A percentile compares a stretch with the other conserved stretches of the same genome.
Conservation (phyloP, 257 asterid genomes). For the Nicotiana sylvestris region DNA sequence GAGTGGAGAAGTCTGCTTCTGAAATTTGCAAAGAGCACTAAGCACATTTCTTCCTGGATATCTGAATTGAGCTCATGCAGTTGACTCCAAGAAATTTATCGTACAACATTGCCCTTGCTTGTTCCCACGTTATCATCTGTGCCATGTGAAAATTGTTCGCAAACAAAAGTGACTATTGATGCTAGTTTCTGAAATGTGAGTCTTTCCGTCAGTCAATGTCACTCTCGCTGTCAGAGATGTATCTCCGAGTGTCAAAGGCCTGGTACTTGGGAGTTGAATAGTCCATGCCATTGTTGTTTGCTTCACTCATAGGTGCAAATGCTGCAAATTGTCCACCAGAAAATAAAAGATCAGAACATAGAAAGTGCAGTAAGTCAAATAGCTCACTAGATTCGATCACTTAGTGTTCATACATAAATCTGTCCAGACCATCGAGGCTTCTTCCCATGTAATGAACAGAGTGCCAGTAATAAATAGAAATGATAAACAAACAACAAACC, state of each 20-base stretch:
- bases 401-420: neutral
- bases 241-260: conserved; percentile 71
- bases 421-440: neutral
- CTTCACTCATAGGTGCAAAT: conserved; percentile 80
- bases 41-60: neutral
- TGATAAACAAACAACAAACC: neutral
- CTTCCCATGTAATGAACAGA: neutral
- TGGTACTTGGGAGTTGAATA: conserved; percentile 40
- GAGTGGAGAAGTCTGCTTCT: neutral
- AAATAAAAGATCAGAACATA: conserved; percentile 5
- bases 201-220: conserved; percentile 31
- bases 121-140: neutral
- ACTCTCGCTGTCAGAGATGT: conserved; percentile 61
- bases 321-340: conserved; percentile 44
- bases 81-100: neutral
- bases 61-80: neutral
- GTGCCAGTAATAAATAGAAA: neutral
- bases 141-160: neutral
- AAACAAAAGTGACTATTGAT: neutral
- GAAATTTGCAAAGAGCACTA: neutral
- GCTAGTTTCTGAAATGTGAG: neutral
- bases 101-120: neutral
- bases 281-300: conserved; percentile 30
- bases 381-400: neutral
- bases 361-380: neutral